Percentiles rank a stretch among this genome's conserved stretches.
Conservation (phyloP, 2,329 filamentous ascomycete species). For the Trichoderma atroviride region DNA sequence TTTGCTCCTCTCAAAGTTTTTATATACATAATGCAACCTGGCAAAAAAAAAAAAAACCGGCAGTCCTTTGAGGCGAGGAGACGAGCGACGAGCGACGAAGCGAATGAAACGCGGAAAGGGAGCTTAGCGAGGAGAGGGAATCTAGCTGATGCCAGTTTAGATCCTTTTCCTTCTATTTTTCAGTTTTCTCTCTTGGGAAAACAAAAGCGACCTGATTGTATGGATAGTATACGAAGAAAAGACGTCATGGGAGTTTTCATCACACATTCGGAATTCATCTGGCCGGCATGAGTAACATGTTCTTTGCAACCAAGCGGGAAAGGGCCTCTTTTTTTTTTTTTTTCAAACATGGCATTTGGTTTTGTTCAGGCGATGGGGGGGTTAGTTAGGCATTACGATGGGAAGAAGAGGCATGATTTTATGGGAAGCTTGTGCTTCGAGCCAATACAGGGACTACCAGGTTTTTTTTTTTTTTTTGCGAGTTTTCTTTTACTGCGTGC, state of each 20-base stretch:
- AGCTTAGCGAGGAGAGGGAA: neutral
- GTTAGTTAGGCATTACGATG: neutral
- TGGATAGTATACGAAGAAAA: constrained; percentile 19
- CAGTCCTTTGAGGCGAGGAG: constrained; percentile 1
- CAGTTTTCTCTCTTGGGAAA: neutral
- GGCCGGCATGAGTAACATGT: constrained; percentile 6
- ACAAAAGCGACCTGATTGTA: constrained; percentile 7
- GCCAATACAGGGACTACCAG: constrained; percentile 11
- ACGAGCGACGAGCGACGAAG: constrained; percentile 7
- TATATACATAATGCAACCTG: constrained; percentile 15
- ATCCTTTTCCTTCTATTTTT: neutral
- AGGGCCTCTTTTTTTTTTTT: neutral
- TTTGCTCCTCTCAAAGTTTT: constrained; percentile 3
- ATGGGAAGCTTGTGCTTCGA: constrained; percentile 2
- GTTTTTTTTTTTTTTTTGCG: neutral
- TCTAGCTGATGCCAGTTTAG: neutral
- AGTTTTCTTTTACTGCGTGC: neutral
- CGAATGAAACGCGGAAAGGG: neutral
- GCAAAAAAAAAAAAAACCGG: constrained; percentile 4
- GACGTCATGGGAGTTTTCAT: constrained; percentile 19
- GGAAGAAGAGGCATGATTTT: neutral
- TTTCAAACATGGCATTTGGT: constrained; percentile 2
- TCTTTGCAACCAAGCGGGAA: constrained; percentile 6
- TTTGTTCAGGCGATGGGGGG: constrained; percentile 8
- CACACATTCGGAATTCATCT: neutral